Conservation (phyloP, 2,329 filamentous ascomycete genomes). For the Epichloe aotearoae region DNA sequence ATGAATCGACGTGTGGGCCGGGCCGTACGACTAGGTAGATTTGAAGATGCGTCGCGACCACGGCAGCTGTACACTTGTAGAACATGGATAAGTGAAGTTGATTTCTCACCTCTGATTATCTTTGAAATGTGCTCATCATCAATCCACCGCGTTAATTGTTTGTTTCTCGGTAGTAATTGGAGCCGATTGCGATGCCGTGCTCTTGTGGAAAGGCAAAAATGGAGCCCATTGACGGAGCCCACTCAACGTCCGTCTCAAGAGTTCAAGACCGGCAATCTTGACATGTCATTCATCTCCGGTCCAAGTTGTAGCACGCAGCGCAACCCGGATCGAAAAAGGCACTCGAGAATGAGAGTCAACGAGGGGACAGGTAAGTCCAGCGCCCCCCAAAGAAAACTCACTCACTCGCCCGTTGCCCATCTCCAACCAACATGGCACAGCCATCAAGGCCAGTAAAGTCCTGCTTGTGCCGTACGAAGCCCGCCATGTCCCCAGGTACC, state of each 20-base stretch:
- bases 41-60: not conserved
- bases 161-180: too few relatives aligned
- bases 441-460: slow-evolving; percentile 49
- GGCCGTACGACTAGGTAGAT: not conserved
- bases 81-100: too few relatives aligned
- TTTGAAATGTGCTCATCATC: too few relatives aligned
- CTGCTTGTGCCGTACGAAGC: slow-evolving; percentile 74
- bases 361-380: slow-evolving; percentile 27
- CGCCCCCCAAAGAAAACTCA: too few relatives aligned
- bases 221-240: not conserved
- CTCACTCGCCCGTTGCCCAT: not conserved
- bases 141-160: too few relatives aligned
- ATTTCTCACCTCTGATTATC: too few relatives aligned
- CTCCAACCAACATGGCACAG: slow-evolving; percentile 26
- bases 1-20: not conserved
- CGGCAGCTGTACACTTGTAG: not conserved
- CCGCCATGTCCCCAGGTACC: slow-evolving; percentile 72
- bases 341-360: slow-evolving; percentile 29
- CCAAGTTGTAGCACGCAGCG: too few relatives aligned
- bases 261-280: too few relatives aligned
- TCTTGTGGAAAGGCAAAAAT: not conserved
- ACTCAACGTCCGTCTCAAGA: too few relatives aligned
- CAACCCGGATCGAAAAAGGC: not conserved
- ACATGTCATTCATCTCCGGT: not conserved
- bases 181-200: too few relatives aligned